Evolutionary conservation across 331 rosid species (phyloP).

Genomic region (Erythrophleum ivorense): DNA sequence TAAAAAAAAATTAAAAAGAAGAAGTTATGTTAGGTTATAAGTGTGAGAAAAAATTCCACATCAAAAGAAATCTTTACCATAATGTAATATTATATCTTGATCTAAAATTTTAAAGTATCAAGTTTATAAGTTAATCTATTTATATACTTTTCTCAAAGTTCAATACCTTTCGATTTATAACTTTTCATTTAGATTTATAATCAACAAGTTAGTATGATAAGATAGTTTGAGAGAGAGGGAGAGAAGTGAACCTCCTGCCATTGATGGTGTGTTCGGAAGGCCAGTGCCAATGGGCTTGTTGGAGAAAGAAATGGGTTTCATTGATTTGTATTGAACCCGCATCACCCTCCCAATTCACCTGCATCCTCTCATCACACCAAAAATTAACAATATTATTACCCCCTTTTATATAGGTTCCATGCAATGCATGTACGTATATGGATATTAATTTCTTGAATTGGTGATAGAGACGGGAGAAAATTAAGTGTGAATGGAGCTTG

Average conservation of each 20-base stretch:
- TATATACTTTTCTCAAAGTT: no score
- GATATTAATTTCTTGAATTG: background rate
- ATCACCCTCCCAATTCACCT: conserved; percentile 56
- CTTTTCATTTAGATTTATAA: no score
- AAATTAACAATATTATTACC: background rate
- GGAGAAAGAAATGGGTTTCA: conserved; percentile 51
- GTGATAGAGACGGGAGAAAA: background rate
- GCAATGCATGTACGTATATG: no score
- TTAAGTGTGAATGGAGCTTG: background rate
- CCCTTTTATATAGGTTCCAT: background rate
- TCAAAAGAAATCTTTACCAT: no score
- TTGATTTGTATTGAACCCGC: conserved; percentile 53
- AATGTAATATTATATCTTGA: no score
- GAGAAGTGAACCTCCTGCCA: conserved; percentile 51
- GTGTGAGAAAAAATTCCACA: no score
- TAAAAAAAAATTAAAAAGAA: background rate
- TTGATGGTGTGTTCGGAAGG: conserved; percentile 75
- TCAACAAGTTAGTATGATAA: no score
- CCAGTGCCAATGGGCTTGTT: conserved; percentile 77
- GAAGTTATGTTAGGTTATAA: no score
- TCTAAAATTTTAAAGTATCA: no score
- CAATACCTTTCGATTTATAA: no score
- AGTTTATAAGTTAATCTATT: no score
- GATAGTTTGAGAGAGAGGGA: background rate
- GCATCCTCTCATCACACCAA: background rate